Percentiles rank a stretch among this genome's conserved stretches.
phyloP scores from a whole-genome alignment of 306 rosid genomes.

The Inga leiocalycina region DNA sequence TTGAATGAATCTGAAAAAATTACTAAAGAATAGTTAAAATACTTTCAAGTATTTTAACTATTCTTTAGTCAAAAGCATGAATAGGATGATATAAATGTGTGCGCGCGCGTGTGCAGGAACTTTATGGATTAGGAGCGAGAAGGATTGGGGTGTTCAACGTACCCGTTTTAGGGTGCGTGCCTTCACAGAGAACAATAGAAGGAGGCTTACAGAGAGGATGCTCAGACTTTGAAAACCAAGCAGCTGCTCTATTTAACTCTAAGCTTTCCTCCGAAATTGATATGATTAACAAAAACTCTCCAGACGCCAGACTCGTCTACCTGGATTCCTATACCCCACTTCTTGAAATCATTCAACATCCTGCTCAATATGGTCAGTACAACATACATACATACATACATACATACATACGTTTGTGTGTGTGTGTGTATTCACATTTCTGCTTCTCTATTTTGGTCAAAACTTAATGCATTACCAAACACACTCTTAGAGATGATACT shows the following conservation, averaged over 20 bases:
- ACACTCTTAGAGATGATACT: neutral
- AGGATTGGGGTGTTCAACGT: constrained; percentile 57
- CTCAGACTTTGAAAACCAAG: constrained; percentile 48
- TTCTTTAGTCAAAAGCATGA: neutral
- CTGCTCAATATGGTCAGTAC: constrained; percentile 52
- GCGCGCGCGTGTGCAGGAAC: constrained; percentile 42
- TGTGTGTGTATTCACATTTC: neutral
- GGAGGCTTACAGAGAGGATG: constrained; percentile 55
- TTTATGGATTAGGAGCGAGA: constrained; percentile 68
- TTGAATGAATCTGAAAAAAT: too few species aligned
- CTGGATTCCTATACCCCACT: constrained; percentile 53
- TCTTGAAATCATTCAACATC: constrained; percentile 48
- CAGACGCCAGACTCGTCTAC: constrained; percentile 58
- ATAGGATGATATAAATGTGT: neutral
- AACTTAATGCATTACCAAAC: neutral
- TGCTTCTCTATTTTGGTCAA: neutral
- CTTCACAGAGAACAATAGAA: constrained; percentile 59
- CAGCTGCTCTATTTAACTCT: constrained; percentile 61
- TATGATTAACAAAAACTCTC: constrained; percentile 33
- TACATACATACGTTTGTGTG: too few species aligned
- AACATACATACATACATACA: too few species aligned
- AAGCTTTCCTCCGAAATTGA: constrained; percentile 49
- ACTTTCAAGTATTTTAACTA: neutral
- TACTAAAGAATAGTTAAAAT: too few species aligned
- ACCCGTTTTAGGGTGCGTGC: constrained; percentile 66